Conservation (phyloP, 163 green algal species). For the Volvox carteri region DNA sequence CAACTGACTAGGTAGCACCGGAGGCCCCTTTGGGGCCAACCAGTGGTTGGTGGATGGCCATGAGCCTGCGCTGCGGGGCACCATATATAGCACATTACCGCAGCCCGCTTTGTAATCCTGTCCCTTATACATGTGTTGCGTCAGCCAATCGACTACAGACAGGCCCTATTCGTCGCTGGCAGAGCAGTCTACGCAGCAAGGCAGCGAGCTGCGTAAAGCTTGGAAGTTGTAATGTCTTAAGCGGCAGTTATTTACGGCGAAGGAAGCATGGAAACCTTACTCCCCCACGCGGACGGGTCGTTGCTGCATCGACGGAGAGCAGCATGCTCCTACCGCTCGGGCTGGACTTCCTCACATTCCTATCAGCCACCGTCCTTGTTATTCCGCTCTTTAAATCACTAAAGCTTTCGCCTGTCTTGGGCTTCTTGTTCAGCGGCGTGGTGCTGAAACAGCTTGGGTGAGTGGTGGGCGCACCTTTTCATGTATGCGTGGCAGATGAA, state of each 20-base stretch:
- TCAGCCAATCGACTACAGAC: not conserved
- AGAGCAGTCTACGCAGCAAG: not conserved
- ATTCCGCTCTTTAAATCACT: conserved; percentile 93
- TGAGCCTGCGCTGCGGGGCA: not conserved
- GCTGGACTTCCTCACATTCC: conserved; percentile 92
- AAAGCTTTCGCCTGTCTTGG: conserved; percentile 92
- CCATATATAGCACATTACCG: not conserved
- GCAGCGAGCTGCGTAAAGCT: not conserved
- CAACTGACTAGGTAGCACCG: not conserved
- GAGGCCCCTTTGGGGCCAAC: not conserved
- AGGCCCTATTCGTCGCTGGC: not conserved
- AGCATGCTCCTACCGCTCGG: conserved; percentile 69
- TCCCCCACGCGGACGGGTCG: not conserved
- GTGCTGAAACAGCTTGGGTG: conserved; percentile 93
- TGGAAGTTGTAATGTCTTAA: conserved; percentile 20
- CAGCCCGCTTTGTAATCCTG: not conserved
- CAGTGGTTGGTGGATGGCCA: conserved; percentile 3
- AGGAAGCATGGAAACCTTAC: not conserved
- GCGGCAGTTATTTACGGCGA: not conserved
- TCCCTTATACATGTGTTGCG: not conserved
- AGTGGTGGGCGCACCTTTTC: conserved; percentile 40
- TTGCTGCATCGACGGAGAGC: conserved; percentile 9
- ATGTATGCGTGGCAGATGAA: conserved; percentile 29
- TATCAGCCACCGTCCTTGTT: conserved; percentile 92
- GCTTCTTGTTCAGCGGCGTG: conserved; percentile 93